A percentile compares a stretch with the other conserved stretches of the same genome.
Evolutionary conservation across 1,139 yeast genomes (phyloP).

Genomic region (Geotrichum candidum): DNA sequence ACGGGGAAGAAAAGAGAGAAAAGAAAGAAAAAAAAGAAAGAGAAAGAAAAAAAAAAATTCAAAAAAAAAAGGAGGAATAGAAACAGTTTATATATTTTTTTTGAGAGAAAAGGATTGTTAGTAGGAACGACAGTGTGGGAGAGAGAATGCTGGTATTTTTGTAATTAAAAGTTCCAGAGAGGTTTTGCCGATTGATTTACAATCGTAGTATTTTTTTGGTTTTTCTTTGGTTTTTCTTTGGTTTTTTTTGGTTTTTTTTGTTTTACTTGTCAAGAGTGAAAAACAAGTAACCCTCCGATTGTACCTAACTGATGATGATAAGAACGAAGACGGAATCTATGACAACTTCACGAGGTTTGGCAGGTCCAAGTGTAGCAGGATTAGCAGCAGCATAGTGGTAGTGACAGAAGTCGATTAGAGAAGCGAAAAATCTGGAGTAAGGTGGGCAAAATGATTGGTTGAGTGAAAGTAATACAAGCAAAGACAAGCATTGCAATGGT

Average conservation of each 20-base stretch:
- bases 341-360: neutral
- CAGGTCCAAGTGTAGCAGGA: too few relatives aligned
- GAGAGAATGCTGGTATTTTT: neutral
- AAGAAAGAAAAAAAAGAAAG: slow-evolving; percentile 1
- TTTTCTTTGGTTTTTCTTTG: neutral
- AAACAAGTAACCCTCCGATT: neutral
- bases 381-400: too few relatives aligned
- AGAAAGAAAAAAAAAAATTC: slow-evolving; percentile 4
- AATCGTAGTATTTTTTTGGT: neutral
- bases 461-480: neutral
- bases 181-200: neutral
- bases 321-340: neutral
- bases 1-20: neutral
- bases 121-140: neutral
- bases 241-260: too few relatives aligned
- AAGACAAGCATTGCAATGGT: neutral
- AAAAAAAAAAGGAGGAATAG: slow-evolving; percentile 23
- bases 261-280: neutral
- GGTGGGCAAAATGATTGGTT: neutral
- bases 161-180: neutral
- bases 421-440: too few relatives aligned
- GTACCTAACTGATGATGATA: neutral
- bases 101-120: neutral
- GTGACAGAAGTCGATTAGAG: too few relatives aligned
- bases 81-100: slow-evolving; percentile 21